These are phyloP conservation scores for Caloboletus firmus DNA, from an alignment of 1,284 basidiomycete genomes.

Conservation along the genomic window DNA sequence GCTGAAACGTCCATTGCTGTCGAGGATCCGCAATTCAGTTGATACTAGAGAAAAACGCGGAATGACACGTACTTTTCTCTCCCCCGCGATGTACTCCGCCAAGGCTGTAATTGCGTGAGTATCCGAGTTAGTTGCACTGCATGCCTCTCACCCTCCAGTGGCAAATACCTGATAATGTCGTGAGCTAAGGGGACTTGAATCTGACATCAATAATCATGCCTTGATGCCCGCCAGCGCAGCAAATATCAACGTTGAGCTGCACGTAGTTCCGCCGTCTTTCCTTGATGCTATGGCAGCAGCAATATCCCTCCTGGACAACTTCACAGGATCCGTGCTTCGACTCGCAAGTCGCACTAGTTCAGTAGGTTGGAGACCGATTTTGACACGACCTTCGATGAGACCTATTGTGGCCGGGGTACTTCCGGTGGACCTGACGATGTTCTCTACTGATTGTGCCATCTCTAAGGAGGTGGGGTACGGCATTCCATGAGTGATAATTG, in stretches of 20 bases:
- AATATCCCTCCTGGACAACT: slow-evolving; percentile 89
- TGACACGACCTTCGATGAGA: slow-evolving; percentile 79
- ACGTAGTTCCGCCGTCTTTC: slow-evolving; percentile 87
- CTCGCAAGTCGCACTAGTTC: slow-evolving; percentile 78
- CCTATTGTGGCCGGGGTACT: slow-evolving; percentile 91
- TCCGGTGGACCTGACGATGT: slow-evolving; percentile 74
- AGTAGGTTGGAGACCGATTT: slow-evolving; percentile 72
- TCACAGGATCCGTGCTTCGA: slow-evolving; percentile 53
- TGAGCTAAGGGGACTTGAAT: slow-evolving; percentile 1
- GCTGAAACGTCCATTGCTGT: slow-evolving; percentile 95
- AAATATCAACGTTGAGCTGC: slow-evolving; percentile 84
- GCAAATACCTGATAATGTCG: slow-evolving; percentile 61
- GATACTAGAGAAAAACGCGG: neutral
- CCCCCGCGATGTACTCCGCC: slow-evolving; percentile 95
- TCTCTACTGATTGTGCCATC: slow-evolving; percentile 74
- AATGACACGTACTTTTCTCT: slow-evolving; percentile 64
- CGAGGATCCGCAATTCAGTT: neutral
- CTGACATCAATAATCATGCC: slow-evolving; percentile 35
- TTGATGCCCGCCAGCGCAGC: slow-evolving; percentile 83
- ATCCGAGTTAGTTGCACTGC: neutral
- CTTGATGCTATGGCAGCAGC: slow-evolving; percentile 70
- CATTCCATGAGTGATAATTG: slow-evolving; percentile 92
- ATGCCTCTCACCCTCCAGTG: slow-evolving; percentile 66
- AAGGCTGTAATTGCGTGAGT: slow-evolving; percentile 46
- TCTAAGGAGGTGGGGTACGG: slow-evolving; percentile 78